Percentiles rank a stretch among this genome's conserved stretches.
Evolutionary conservation across 805 yeast genomes (phyloP).

Genomic region (Cyberlindnera americana): DNA sequence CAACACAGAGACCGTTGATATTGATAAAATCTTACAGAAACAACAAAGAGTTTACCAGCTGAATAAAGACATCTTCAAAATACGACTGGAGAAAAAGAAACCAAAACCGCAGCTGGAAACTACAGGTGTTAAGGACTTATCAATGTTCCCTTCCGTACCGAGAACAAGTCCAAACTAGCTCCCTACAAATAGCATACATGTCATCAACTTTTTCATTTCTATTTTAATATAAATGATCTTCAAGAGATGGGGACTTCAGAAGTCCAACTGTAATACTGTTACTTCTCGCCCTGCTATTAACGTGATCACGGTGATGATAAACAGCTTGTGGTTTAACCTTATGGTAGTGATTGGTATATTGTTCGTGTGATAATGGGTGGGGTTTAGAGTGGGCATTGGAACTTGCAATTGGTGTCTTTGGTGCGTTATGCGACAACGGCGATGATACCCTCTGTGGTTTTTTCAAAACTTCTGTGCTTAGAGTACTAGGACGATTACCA

Average conservation of each 20-base stretch:
- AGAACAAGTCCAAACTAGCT: not conserved
- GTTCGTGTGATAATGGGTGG: slow-evolving; percentile 8
- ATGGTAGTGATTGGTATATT: slow-evolving; percentile 40
- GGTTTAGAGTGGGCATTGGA: slow-evolving; percentile 26
- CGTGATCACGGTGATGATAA: not conserved
- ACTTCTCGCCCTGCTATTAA: slow-evolving; percentile 16
- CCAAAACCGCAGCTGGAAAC: slow-evolving; percentile 25
- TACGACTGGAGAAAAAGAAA: slow-evolving; percentile 32
- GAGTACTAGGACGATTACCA: not conserved
- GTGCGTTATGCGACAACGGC: slow-evolving; percentile 34
- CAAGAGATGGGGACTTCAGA: slow-evolving; percentile 3
- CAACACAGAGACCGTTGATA: slow-evolving; percentile 4
- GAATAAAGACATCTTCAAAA: slow-evolving; percentile 37
- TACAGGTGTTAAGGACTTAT: slow-evolving; percentile 17
- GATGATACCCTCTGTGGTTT: slow-evolving; percentile 29
- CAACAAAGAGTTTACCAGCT: slow-evolving; percentile 36
- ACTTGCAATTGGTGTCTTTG: slow-evolving; percentile 30
- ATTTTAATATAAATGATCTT: too few relatives aligned
- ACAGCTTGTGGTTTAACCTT: slow-evolving; percentile 15
- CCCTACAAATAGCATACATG: too few relatives aligned
- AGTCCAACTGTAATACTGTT: slow-evolving; percentile 28
- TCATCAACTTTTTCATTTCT: too few relatives aligned
- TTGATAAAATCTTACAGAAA: slow-evolving; percentile 23
- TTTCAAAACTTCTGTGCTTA: not conserved
- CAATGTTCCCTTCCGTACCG: slow-evolving; percentile 36